Evolutionary conservation across 768 basidiomycete genomes (phyloP), one percentile per base, ranked within the genome.

Genomic region (Gyrodon lividus): DNA sequence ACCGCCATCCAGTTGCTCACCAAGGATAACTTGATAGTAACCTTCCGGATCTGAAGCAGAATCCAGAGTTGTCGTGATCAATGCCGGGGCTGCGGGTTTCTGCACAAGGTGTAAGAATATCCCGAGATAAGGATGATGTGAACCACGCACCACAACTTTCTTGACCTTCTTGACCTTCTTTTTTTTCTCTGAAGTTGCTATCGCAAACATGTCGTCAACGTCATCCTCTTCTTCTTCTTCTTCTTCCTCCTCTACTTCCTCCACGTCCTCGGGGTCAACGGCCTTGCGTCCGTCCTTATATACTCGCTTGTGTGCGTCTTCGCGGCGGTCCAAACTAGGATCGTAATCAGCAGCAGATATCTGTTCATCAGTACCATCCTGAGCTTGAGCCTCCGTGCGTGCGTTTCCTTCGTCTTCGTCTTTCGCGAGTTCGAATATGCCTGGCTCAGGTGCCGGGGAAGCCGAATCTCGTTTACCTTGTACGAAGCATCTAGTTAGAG

Each of bases 171-270:
- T 84, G 38, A 57, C 48, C 63, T 75, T 78, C 64, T 79, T 81
- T 65, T 79, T 81, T 59, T 79, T 77, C 34, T 69, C 73, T 2
- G 70, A 56, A 3, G 61, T 56, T 17, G 72, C 75, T 19, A 90
- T 77, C 20, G 92, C 86, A 61, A 98, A 98, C 94, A 99, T 98
- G 67, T 98, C 96, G 55, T 96, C 92, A 1, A 96, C 78, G 31
- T 94, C 91, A 3, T 92, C 90, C 12, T 91, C 89, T 7, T 88
- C 89, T 10, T 86, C 86, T 2, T 79, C 81, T 23, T 80, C 80
- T 83, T 84, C n/a, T n/a, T n/a, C n/a, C 5, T 78, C 80, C 23
- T 80, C 80, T n/a, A 43, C 52, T 2, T 68, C 66, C 50, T 81
- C 79, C 10, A 77, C 67, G 48, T 75, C 77, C 38, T 77, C 77